Evolutionary conservation across 371 early-diverging fungal species (phyloP), one percentile per base, ranked within the genome.

Genomic region (Apophysomyces ossiformis): DNA sequence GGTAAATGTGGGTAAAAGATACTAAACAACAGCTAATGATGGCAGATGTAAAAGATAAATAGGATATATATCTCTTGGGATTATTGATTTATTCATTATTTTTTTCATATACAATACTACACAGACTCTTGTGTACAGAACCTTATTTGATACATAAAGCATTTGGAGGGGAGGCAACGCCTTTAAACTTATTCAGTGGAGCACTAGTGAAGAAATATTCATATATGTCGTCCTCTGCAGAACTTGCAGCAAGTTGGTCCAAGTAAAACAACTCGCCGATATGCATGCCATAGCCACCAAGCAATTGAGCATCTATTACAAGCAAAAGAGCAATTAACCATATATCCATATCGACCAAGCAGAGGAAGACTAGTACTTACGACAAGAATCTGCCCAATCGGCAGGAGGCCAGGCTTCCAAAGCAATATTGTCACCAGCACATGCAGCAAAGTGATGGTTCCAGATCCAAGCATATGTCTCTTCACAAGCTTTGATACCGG

Each of bases 111-210:
- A 26, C 26, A n/a, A n/a, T n/a, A n/a, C n/a, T n/a, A n/a, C n/a
- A n/a, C n/a, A n/a, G 32, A 26, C 32, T 26, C 2, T 3, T 26
- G 32, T 26, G 32, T 26, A 26, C 21, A 26, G n/a, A 26, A 60
- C 12, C 11, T 61, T 60, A 68, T 60, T 64, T 68, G 44, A 64
- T 68, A n/a, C 69, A 68, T 15, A 68, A 21, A 1, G 62, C 65
- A 54, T 69, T 69, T 13, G 69, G 65, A 47, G 69, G 65, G 4
- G 69, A 61, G 32, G 69, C 69, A 9, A 69, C 50, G 16, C 69
- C 69, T 38, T 58, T 56, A 16, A 35, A 15, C 63, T 62, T 61
- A 37, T 69, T 65, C 61, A 69, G 58, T 9, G 65, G 69, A 41
- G 69, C 69, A 32, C 63, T 63, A n/a, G 69, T 69, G 15, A 69